Base-by-base conservation (phyloP, 208 protist genomes). In the Herpetomonas muscarum region DNA sequence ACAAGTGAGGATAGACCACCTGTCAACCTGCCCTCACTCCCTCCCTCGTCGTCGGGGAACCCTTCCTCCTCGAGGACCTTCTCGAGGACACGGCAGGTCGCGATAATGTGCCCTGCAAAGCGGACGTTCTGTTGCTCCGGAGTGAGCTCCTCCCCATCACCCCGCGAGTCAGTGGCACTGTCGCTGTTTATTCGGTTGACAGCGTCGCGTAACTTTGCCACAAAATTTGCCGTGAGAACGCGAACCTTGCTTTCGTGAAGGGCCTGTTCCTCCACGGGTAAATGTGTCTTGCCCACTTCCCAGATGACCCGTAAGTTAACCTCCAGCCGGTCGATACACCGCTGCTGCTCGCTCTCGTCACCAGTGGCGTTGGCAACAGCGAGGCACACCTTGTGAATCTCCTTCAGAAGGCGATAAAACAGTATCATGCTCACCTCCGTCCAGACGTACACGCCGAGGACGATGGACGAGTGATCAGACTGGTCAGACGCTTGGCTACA, bases 361-460 rank as follows among this genome's bases (percentile, higher is more conserved):
- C 62, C 55, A 41, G 59, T n/a, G 32, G 48, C 10, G 57, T 36
- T 10, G 29, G 19, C 15, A 62, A n/a, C 5, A 30, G 46, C 48
- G 28, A 57, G 15, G 7, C 19, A n/a, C 7, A 55, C 45, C 17
- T 28, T 29, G 28, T 72, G 70, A 21, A 84, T 56, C 17, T 69
- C 56, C 21, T 70, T 51, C 29, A 73, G 60, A 0, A 85, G 19
- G 17, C 81, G 64, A 25, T 77, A 67, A 58, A 67, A 92, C 3
- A 90, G 58, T 0, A 87, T 13, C 9, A 85, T 74, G 42, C 79
- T 74, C 21, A 94, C 73, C 13, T 90, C 74, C 19, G 61, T 81
- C 80, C 85, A 94, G 1, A 91, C 22, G 67, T 76, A 90, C 13
- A 65, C 45, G 41, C 83, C 83, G 48, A 94, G 75, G 17, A 29